Evolutionary conservation across 1,139 yeast genomes (phyloP).

Genomic region (Geotrichum aggregatum): DNA sequence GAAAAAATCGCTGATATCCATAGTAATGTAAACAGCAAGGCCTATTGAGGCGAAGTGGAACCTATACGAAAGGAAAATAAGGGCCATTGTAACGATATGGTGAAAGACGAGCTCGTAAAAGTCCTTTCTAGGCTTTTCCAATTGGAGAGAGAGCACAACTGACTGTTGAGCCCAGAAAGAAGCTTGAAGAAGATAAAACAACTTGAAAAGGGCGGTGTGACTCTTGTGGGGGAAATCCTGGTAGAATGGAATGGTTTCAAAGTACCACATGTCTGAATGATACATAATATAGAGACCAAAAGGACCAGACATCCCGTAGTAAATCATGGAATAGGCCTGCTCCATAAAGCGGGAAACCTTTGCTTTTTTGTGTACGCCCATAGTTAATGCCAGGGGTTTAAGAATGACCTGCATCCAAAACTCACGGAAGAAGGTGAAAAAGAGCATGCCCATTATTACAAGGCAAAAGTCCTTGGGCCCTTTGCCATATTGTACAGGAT

Average conservation of each 20-base stretch:
- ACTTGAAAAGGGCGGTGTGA: conserved; percentile 66
- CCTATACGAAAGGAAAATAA: conserved; percentile 84
- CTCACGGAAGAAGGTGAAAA: conserved; percentile 88
- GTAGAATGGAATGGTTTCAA: conserved; percentile 79
- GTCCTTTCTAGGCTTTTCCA: conserved; percentile 94
- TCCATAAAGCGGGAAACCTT: conserved; percentile 84
- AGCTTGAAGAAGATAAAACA: conserved; percentile 86
- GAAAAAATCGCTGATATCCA: conserved; percentile 93
- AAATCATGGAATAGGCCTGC: conserved; percentile 79
- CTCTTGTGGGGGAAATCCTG: conserved; percentile 75
- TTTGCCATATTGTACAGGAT: conserved; percentile 59
- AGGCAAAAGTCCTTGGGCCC: conserved; percentile 80
- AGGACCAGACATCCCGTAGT: conserved; percentile 79
- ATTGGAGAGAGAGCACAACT: conserved; percentile 69
- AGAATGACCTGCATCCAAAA: conserved; percentile 80
- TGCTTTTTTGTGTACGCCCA: conserved; percentile 54
- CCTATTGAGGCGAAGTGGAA: conserved; percentile 98
- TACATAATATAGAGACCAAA: conserved; percentile 87
- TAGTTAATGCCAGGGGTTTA: conserved; percentile 59
- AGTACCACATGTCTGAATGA: conserved; percentile 79
- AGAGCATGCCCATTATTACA: conserved; percentile 73
- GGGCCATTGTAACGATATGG: conserved; percentile 84
- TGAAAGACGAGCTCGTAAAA: conserved; percentile 86
- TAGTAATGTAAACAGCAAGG: conserved; percentile 79
- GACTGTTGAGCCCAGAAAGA: conserved; percentile 98